These are phyloP conservation scores for Annulohypoxylon moriforme DNA, from an alignment of 495 filamentous ascomycete species.

Conservation along the genomic window DNA sequence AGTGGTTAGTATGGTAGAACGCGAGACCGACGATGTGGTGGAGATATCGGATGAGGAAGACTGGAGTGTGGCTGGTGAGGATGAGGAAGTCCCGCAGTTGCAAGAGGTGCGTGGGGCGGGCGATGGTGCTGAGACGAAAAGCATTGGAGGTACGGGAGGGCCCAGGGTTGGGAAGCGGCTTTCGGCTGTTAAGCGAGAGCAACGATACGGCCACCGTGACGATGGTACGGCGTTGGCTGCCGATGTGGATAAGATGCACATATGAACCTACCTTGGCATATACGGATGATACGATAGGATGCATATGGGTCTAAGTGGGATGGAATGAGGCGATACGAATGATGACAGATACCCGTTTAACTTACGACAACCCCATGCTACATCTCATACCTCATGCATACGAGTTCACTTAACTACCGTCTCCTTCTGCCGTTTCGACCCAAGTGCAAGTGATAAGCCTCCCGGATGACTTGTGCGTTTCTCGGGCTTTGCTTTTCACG, in stretches of 20 bases:
- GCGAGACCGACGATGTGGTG: constrained; percentile 17
- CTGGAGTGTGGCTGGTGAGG: constrained; percentile 24
- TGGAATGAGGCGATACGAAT: constrained; percentile 18
- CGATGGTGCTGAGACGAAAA: not conserved
- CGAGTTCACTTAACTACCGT: not conserved
- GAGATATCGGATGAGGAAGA: constrained; percentile 41
- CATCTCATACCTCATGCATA: not conserved
- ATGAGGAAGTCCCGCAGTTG: constrained; percentile 24
- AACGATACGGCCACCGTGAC: not conserved
- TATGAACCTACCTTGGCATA: constrained; percentile 9
- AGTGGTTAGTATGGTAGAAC: constrained; percentile 27
- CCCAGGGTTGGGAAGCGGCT: constrained; percentile 19
- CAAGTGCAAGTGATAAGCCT: not conserved
- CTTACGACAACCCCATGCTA: not conserved
- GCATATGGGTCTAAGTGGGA: constrained; percentile 7
- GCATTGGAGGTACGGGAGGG: not conserved
- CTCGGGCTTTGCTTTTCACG: not conserved
- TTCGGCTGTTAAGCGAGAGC: constrained; percentile 22
- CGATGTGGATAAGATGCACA: constrained; percentile 45
- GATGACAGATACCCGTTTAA: not conserved
- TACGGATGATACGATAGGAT: constrained; percentile 10
- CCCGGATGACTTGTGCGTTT: not conserved
- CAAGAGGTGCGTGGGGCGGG: constrained; percentile 12
- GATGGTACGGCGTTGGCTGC: constrained; percentile 18
- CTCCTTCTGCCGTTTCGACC: not conserved